Percentiles rank a stretch among this genome's conserved stretches.
Conservation (phyloP, 139 green algal species). For the Micractinium conductrix region DNA sequence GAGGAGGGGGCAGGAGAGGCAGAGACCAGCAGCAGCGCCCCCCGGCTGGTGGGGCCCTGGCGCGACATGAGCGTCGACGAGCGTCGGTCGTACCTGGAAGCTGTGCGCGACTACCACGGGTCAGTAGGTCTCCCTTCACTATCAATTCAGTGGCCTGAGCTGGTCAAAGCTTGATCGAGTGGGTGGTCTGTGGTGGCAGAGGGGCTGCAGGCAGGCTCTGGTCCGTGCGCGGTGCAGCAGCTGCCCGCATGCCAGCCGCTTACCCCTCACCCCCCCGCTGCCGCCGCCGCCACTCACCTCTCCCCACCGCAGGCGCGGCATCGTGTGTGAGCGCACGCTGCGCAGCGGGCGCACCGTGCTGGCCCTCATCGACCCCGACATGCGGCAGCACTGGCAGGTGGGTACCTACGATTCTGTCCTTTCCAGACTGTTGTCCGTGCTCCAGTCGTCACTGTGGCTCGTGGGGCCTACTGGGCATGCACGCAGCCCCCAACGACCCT, state of each 20-base stretch:
- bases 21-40: not conserved
- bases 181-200: too few species aligned
- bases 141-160: too few species aligned
- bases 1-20: not conserved
- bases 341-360: conserved; percentile 17
- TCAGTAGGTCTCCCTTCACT: too few species aligned
- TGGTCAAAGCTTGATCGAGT: too few species aligned
- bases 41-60: not conserved
- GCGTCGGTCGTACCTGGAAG: conserved; percentile 6
- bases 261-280: not conserved
- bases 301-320: not conserved
- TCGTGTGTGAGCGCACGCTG: conserved; percentile 9
- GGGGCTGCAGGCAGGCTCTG: too few species aligned
- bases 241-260: not conserved
- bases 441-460: too few species aligned
- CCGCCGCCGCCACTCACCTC: not conserved
- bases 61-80: not conserved
- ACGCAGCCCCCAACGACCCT: too few species aligned
- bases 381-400: conserved; percentile 1
- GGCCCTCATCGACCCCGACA: not conserved
- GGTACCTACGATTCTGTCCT: too few species aligned
- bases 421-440: too few species aligned
- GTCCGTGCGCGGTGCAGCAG: too few species aligned
- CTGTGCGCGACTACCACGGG: not conserved
- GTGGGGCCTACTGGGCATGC: too few species aligned